phyloP scores from a whole-genome alignment of 2,329 filamentous ascomycete genomes.

The Aspergillus ruber region DNA sequence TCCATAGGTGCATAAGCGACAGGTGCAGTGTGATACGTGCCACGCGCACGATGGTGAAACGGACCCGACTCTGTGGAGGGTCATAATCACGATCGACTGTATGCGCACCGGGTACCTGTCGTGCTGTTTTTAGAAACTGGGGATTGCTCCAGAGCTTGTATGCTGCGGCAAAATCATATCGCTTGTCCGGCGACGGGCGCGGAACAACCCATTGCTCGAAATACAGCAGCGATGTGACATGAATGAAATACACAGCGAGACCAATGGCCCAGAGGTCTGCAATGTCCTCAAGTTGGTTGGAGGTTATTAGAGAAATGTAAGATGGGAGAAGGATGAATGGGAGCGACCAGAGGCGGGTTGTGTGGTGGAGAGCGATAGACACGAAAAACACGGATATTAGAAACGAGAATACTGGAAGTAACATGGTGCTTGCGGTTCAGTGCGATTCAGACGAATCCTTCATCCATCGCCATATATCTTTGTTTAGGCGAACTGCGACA shows the following conservation, averaged over 20 bases:
- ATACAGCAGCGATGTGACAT: background rate
- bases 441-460: background rate
- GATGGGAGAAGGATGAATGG: background rate
- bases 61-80: background rate
- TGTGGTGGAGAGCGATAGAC: background rate
- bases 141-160: constrained; percentile 1
- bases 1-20: background rate
- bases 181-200: background rate
- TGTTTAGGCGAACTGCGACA: background rate
- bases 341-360: background rate
- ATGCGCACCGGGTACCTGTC: background rate
- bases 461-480: background rate
- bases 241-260: background rate
- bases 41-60: background rate
- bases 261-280: background rate
- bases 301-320: background rate
- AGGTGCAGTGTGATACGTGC: background rate
- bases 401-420: background rate
- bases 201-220: background rate
- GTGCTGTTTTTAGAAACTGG: background rate
- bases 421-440: background rate
- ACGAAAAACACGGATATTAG: background rate
- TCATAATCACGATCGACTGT: background rate
- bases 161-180: background rate
- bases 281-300: background rate